These are phyloP conservation scores for Aspergillus piperis DNA, from an alignment of 2,329 filamentous ascomycete species.

Conservation along the genomic window DNA sequence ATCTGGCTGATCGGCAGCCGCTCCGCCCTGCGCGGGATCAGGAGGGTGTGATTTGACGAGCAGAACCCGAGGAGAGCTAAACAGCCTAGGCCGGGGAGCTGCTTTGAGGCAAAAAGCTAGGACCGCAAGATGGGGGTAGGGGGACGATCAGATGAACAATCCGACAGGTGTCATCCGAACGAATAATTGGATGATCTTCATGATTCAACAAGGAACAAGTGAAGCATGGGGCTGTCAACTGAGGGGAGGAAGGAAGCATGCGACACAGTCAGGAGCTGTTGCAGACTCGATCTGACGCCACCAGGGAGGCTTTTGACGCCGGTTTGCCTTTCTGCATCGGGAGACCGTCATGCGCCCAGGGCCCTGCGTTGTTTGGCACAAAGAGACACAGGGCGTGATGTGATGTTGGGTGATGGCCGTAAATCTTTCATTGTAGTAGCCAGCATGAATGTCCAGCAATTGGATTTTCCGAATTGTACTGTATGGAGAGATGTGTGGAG, in stretches of 20 bases:
- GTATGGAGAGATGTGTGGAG: too few relatives aligned
- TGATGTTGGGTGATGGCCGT: too few relatives aligned
- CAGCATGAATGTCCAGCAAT: neutral
- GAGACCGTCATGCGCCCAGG: slow-evolving; percentile 16
- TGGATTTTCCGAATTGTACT: too few relatives aligned
- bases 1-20: slow-evolving; percentile 11
- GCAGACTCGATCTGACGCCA: slow-evolving; percentile 10
- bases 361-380: neutral
- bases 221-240: neutral
- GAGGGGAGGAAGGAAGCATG: neutral
- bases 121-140: neutral
- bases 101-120: neutral
- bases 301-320: slow-evolving; percentile 4
- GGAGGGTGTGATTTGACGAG: slow-evolving; percentile 11
- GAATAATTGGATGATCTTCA: neutral
- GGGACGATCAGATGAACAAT: slow-evolving; percentile 15
- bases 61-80: neutral
- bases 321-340: slow-evolving; percentile 10
- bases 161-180: slow-evolving; percentile 9
- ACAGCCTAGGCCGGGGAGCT: neutral
- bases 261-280: slow-evolving; percentile 5
- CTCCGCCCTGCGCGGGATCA: slow-evolving; percentile 5
- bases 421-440: too few relatives aligned
- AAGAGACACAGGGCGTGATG: neutral
- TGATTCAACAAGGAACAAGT: neutral